Base-by-base conservation (phyloP, 1,284 basidiomycete genomes). In the Lignosus rhinocerotis region DNA sequence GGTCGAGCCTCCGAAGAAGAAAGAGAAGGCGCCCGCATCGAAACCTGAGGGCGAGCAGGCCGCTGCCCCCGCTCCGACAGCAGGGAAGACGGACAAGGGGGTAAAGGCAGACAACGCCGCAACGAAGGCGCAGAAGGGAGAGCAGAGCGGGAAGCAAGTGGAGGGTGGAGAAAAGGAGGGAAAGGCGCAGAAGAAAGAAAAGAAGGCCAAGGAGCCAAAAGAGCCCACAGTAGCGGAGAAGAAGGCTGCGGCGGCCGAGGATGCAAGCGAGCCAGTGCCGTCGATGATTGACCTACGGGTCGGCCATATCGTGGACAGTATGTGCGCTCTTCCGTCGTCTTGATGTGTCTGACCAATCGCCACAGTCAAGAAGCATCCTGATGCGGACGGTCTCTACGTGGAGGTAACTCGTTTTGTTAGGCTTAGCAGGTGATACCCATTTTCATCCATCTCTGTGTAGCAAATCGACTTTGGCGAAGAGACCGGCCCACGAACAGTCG, bases 381-480 rank as follows among this genome's bases (percentile, higher is more conserved):
- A 98, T 69, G 94, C 95, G 2, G 94, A 97, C 69, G 87, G 91
- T 48, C 80, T 97, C 43, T 97, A 96, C 70, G 85, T 96, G 61
- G 94, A 96, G 81, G 88, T 87, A 69, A 48, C 76, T 39, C 6
- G n/a, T 6, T 44, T 60, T 62, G 47, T 66, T 36, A 33, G 14
- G 3, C 6, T 19, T 25, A 25, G 25, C 25, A 25, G 6, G 11
- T 45, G 21, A 7, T 31, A 19, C 36, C n/a, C 14, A 5, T 12
- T 17, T 1, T 36, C 16, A 9, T 16, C 16, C 3, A 19, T 8
- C 6, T 33, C 2, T 16, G 25, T 46, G 6, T 38, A 94, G 90
- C 87, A 94, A 90, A 96, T 98, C 64, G 94, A 98, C 74, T 79
- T 98, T 56, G 96, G 94, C 56, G 94, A 96, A 73, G 94, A 94